phyloP scores from a whole-genome alignment of 352 stramenopile genomes.

The Phytophthora hybrid region DNA sequence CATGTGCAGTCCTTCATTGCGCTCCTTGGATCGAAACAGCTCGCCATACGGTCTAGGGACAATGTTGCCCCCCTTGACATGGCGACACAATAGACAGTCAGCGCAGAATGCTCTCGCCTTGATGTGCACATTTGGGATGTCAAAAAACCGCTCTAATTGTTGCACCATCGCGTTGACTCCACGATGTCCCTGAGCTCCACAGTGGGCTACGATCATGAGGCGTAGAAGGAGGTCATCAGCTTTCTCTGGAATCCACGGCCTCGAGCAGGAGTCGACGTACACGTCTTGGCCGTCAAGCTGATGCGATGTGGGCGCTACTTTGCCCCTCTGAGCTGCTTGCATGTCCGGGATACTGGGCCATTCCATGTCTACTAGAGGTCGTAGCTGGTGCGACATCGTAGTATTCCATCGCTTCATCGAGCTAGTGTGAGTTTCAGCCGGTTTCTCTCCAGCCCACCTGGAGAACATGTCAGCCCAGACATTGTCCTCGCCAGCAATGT shows the following conservation, averaged over 20 bases:
- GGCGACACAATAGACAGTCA: constrained; percentile 7
- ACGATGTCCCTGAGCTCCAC: neutral
- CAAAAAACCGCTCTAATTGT: neutral
- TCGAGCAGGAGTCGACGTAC: neutral
- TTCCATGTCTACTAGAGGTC: neutral
- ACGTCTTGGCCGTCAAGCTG: neutral
- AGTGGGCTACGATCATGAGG: neutral
- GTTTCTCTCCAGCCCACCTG: neutral
- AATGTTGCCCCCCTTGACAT: constrained; percentile 11
- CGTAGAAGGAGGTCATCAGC: neutral
- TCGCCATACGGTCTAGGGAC: constrained; percentile 11
- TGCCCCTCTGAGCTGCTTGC: neutral
- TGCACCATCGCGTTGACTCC: neutral
- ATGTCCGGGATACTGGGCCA: neutral
- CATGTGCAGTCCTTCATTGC: constrained; percentile 10
- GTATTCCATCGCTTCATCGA: neutral
- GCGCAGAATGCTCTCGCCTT: neutral
- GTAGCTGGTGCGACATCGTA: neutral
- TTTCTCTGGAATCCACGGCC: neutral
- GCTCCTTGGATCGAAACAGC: constrained; percentile 4
- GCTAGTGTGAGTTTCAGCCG: neutral
- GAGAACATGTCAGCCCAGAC: neutral
- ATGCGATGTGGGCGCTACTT: neutral
- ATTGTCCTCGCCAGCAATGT: neutral
- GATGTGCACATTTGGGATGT: constrained; percentile 6